A percentile compares a stretch with the other conserved stretches of the same genome.
These are phyloP conservation scores for Paecilomyces formosus DNA, from an alignment of 2,329 filamentous ascomycete genomes.

Conservation along the genomic window DNA sequence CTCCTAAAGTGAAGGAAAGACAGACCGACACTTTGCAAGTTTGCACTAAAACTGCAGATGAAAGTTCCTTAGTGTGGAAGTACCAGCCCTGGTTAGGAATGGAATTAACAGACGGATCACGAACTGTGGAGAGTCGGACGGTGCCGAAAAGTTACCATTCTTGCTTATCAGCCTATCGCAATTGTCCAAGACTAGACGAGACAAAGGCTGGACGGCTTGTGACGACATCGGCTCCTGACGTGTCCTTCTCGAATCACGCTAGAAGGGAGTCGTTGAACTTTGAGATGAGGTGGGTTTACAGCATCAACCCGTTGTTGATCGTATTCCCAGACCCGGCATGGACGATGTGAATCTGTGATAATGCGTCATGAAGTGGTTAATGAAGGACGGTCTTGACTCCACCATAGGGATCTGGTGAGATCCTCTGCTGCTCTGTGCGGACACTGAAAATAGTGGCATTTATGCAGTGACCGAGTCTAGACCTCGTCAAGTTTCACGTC, in stretches of 20 bases:
- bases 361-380: not conserved
- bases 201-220: not conserved
- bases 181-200: not conserved
- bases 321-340: not conserved
- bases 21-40: not conserved
- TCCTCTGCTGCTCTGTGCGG: not conserved
- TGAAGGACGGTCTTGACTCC: not conserved
- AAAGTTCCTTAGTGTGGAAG: not conserved
- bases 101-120: not conserved
- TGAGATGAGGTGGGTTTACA: not conserved
- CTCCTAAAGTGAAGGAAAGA: not conserved
- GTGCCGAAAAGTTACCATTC: not conserved
- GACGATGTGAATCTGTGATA: not conserved
- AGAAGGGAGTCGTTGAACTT: constrained; percentile 9
- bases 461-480: not conserved
- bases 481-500: not conserved
- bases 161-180: not conserved
- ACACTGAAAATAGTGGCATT: not conserved
- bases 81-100: not conserved
- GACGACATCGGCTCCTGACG: not conserved
- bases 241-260: constrained; percentile 18
- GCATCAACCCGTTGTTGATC: not conserved
- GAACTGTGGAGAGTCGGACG: not conserved
- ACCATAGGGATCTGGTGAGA: not conserved
- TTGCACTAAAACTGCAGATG: not conserved